These are phyloP conservation scores for Niveomyces coronatus DNA, from an alignment of 2,329 filamentous ascomycete genomes.

Conservation along the genomic window DNA sequence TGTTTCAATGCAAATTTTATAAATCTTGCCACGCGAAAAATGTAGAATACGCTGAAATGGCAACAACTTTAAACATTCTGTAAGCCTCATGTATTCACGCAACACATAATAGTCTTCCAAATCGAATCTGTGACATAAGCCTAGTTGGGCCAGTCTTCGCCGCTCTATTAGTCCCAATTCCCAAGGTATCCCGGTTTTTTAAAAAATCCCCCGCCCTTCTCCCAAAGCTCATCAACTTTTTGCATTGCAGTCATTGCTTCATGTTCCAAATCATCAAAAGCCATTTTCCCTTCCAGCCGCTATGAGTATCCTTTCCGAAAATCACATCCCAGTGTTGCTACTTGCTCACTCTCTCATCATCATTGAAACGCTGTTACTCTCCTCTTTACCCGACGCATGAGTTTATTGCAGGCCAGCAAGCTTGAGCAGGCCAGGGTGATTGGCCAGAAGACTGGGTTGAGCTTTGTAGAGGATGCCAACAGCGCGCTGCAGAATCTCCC, in stretches of 20 bases:
- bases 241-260: constrained; percentile 9
- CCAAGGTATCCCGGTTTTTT: constrained; percentile 6
- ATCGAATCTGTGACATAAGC: constrained; percentile 1
- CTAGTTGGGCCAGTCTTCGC: neutral
- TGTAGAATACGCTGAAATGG: no score
- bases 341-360: neutral
- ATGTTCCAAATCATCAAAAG: constrained; percentile 9
- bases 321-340: constrained; percentile 5
- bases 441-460: constrained; percentile 21
- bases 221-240: constrained; percentile 7
- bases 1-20: no score
- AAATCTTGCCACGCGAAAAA: no score
- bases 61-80: no score
- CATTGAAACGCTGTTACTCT: neutral
- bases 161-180: constrained; percentile 8
- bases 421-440: constrained; percentile 22
- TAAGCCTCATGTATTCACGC: neutral
- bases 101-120: neutral
- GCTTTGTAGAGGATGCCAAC: constrained; percentile 38
- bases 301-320: constrained; percentile 5
- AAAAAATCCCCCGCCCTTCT: neutral
- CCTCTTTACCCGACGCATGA: neutral
- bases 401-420: constrained; percentile 18
- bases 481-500: constrained; percentile 53
- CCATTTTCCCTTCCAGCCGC: constrained; percentile 4